A percentile compares a stretch with the other conserved stretches of the same genome.
Conservation (phyloP, 2,329 filamentous ascomycete species). For the Colletotrichum eleusines region DNA sequence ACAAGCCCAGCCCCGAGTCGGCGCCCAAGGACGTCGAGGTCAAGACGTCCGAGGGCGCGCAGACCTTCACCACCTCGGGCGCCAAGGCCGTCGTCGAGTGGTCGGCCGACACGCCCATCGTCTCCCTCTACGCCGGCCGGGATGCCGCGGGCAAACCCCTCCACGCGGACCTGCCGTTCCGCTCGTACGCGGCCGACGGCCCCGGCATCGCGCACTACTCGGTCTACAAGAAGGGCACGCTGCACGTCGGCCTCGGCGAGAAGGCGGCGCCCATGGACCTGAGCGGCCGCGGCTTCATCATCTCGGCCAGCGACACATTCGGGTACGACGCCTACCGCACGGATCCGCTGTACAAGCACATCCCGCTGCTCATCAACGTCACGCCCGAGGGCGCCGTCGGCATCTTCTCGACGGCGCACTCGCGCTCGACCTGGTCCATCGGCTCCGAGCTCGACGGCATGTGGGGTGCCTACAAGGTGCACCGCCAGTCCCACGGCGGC, state of each 20-base stretch:
- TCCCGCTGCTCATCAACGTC: conserved; percentile 77
- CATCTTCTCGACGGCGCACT: conserved; percentile 76
- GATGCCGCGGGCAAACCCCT: conserved; percentile 63
- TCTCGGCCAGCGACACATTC: conserved; percentile 79
- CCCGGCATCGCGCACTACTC: conserved; percentile 75
- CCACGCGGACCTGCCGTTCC: conserved; percentile 71
- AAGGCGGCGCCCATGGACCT: conserved; percentile 81
- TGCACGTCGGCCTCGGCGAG: conserved; percentile 79
- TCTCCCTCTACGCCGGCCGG: conserved; percentile 65
- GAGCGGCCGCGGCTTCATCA: conserved; percentile 72
- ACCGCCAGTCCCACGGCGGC: conserved; percentile 78
- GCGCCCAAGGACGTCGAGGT: conserved; percentile 37
- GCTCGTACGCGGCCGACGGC: conserved; percentile 74
- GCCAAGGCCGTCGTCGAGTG: conserved; percentile 68
- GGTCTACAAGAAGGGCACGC: conserved; percentile 68
- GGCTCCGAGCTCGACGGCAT: conserved; percentile 81
- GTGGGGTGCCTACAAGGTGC: conserved; percentile 81
- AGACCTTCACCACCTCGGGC: conserved; percentile 49
- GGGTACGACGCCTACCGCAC: conserved; percentile 79
- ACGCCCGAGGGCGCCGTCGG: conserved; percentile 73
- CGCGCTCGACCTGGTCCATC: conserved; percentile 73
- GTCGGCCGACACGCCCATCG: conserved; percentile 62
- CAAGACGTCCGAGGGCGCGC: conserved; percentile 48
- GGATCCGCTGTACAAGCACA: conserved; percentile 82
- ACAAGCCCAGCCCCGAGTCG: conserved; percentile 50